phyloP scores from a whole-genome alignment of 2,329 filamentous ascomycete species.

The Orbilia brochopaga region DNA sequence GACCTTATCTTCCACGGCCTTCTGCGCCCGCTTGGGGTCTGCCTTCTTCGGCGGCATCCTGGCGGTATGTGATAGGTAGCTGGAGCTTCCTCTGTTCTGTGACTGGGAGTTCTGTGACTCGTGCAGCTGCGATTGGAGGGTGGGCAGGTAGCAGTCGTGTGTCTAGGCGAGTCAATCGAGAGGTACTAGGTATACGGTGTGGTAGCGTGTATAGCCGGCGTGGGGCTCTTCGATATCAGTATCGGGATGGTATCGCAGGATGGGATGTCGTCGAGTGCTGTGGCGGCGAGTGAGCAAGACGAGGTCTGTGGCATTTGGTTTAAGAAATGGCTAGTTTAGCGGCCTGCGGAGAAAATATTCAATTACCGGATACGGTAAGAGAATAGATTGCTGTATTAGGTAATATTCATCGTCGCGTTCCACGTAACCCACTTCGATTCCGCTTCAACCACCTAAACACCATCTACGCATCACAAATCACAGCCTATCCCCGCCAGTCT shows the following conservation, averaged over 20 bases:
- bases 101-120: background rate
- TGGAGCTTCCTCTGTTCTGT: background rate
- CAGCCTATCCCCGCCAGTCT: background rate
- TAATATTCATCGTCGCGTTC: conserved; percentile 44
- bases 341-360: conserved; percentile 10
- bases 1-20: conserved; percentile 79
- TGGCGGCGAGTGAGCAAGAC: conserved; percentile 6
- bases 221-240: background rate
- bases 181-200: background rate
- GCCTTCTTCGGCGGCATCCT: conserved; percentile 55
- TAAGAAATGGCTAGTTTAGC: conserved; percentile 17
- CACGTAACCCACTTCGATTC: conserved; percentile 45
- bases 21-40: conserved; percentile 61
- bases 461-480: background rate
- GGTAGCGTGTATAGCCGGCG: background rate
- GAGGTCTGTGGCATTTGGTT: conserved; percentile 31
- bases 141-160: background rate
- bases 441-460: conserved; percentile 8
- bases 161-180: background rate
- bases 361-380: conserved; percentile 20
- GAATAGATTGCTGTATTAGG: conserved; percentile 6
- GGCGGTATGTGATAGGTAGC: conserved; percentile 12
- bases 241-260: background rate
- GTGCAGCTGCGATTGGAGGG: background rate
- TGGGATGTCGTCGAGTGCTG: conserved; percentile 8